Conservation (phyloP, 2,329 filamentous ascomycete genomes). For the Penicillium sp. region DNA sequence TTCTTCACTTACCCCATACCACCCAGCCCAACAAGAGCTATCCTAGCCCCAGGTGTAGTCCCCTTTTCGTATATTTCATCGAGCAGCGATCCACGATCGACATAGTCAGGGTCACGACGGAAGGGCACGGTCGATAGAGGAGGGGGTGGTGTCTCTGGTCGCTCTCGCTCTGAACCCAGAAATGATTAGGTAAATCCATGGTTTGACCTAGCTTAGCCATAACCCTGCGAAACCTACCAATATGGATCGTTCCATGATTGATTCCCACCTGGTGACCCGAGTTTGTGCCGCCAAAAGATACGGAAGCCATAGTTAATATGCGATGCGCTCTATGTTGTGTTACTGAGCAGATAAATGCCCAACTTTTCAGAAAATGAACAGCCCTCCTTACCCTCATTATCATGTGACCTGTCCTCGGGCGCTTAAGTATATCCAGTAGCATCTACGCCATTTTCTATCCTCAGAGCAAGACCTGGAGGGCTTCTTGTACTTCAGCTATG, state of each 20-base stretch:
- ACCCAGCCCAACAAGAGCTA: slow-evolving; percentile 16
- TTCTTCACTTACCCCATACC: slow-evolving; percentile 5
- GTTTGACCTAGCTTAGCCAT: background rate
- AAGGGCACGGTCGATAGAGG: slow-evolving; percentile 18
- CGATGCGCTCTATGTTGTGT: background rate
- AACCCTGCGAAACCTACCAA: background rate
- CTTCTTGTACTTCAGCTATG: too few species aligned
- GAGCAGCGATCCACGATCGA: slow-evolving; percentile 18
- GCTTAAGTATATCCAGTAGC: too few species aligned
- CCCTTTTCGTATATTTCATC: slow-evolving; percentile 26
- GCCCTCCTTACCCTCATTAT: background rate
- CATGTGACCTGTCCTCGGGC: background rate
- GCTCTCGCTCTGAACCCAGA: slow-evolving; percentile 7
- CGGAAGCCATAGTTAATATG: background rate
- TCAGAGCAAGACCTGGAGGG: too few species aligned
- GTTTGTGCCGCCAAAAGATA: background rate
- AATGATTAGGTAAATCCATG: background rate
- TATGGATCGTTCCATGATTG: slow-evolving; percentile 2
- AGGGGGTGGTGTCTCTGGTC: slow-evolving; percentile 10
- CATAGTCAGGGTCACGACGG: slow-evolving; percentile 18
- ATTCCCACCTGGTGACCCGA: slow-evolving; percentile 2
- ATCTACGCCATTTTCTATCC: too few species aligned
- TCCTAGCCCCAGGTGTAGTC: slow-evolving; percentile 4
- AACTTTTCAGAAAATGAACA: background rate
- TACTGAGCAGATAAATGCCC: background rate